These are phyloP conservation scores for Paraleonurus japonicus DNA, from an alignment of 257 asterid genomes.

Conservation along the genomic window DNA sequence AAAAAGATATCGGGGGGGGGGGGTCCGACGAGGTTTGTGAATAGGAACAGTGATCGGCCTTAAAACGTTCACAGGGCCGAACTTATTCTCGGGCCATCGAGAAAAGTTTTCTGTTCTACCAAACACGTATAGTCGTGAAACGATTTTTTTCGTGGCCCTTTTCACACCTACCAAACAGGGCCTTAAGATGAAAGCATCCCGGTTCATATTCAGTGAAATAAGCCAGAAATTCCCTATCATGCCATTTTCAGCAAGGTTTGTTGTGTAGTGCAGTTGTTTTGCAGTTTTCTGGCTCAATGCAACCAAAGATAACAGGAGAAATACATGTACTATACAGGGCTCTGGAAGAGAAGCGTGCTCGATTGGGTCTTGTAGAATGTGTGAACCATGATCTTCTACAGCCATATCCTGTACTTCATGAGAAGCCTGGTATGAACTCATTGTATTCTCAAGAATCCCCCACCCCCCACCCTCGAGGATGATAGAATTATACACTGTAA, in stretches of 20 bases:
- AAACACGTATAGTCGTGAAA: too few species aligned
- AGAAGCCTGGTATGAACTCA: constrained; percentile 68
- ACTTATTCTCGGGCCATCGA: too few species aligned
- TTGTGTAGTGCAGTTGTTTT: background rate
- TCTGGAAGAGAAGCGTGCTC: constrained; percentile 95
- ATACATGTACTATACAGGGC: constrained; percentile 47
- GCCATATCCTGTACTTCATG: constrained; percentile 96
- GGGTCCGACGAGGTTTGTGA: too few species aligned
- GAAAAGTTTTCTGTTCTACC: too few species aligned
- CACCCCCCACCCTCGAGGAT: background rate
- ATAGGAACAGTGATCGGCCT: too few species aligned
- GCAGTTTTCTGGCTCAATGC: background rate
- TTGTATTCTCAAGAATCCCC: background rate
- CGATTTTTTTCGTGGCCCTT: too few species aligned
- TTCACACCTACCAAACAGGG: too few species aligned
- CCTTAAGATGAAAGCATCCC: constrained; percentile 93
- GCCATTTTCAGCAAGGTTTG: constrained; percentile 85
- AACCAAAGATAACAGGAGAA: background rate
- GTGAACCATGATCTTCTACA: constrained; percentile 89
- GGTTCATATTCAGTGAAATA: constrained; percentile 91
- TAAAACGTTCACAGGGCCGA: too few species aligned
- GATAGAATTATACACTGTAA: background rate
- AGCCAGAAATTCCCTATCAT: constrained; percentile 80
- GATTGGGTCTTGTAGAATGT: constrained; percentile 86
- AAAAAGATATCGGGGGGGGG: too few species aligned